Evolutionary conservation across 1,139 yeast genomes (phyloP).

Genomic region (Blastobotrys ciferrii): DNA sequence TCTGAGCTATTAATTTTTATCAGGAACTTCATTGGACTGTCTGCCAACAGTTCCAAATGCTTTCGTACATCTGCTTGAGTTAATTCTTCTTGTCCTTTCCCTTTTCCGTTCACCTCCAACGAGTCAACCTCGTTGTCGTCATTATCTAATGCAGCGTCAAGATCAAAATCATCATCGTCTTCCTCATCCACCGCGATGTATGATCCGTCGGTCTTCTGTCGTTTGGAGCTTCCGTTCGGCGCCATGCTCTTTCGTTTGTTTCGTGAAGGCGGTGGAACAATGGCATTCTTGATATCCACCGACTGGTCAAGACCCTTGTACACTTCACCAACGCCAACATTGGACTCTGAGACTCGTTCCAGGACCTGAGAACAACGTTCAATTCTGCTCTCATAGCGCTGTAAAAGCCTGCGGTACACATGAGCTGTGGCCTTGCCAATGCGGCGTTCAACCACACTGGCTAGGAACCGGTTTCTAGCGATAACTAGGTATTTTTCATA

Average conservation of each 20-base stretch:
- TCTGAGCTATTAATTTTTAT: conserved; percentile 40
- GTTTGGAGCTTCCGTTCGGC: conserved; percentile 12
- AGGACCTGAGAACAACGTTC: conserved; percentile 31
- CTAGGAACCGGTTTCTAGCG: conserved; percentile 63
- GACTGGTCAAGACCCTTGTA: conserved; percentile 30
- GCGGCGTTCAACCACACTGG: conserved; percentile 60
- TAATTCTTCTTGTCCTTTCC: conserved; percentile 34
- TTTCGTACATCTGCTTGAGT: conserved; percentile 16
- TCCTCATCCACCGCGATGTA: conserved; percentile 40
- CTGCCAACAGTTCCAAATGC: conserved; percentile 41
- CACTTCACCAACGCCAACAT: conserved; percentile 37
- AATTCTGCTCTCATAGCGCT: conserved; percentile 49
- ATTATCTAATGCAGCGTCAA: conserved; percentile 9
- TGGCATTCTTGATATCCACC: conserved; percentile 30
- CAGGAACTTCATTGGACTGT: conserved; percentile 33
- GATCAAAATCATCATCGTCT: conserved; percentile 42
- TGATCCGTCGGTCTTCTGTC: conserved; percentile 25
- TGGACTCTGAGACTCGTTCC: conserved; percentile 29
- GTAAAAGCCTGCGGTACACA: conserved; percentile 60
- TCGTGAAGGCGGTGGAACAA: conserved; percentile 15
- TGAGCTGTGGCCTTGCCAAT: conserved; percentile 68
- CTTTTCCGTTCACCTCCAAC: conserved; percentile 45
- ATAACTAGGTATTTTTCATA: conserved; percentile 65
- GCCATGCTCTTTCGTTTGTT: conserved; percentile 11
- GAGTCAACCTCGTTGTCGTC: conserved; percentile 7